A percentile compares a stretch with the other conserved stretches of the same genome.
Evolutionary conservation across 768 basidiomycete species (phyloP).

Genomic region (Dacryopinax primogenitus): DNA sequence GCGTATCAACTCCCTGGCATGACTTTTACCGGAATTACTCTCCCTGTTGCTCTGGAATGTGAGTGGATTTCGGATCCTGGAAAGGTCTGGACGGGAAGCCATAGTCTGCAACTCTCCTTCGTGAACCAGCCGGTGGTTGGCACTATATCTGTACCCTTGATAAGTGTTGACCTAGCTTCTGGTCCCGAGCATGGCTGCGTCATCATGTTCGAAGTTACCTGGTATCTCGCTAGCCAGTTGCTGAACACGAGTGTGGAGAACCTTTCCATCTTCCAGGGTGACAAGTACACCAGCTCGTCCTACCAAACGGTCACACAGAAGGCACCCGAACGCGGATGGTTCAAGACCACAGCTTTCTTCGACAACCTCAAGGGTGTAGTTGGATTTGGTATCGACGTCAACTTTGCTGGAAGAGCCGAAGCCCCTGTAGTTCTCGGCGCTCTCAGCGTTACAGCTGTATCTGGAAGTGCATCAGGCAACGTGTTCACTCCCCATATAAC

Average conservation of each 20-base stretch:
- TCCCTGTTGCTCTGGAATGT: background rate
- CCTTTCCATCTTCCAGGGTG: too few relatives aligned
- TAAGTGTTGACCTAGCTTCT: background rate
- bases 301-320: background rate
- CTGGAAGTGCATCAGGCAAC: background rate
- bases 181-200: background rate
- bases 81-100: background rate
- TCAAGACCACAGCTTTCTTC: slow-evolving; percentile 2
- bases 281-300: too few relatives aligned
- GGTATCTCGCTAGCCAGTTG: background rate
- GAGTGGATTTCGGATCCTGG: background rate
- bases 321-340: background rate
- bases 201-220: background rate
- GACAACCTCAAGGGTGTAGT: background rate
- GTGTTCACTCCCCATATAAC: background rate
- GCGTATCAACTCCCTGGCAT: too few relatives aligned
- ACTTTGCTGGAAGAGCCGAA: background rate
- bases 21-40: background rate
- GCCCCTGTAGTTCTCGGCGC: background rate
- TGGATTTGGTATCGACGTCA: background rate
- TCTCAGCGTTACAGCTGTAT: background rate
- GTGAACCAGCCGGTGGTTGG: background rate
- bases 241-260: too few relatives aligned
- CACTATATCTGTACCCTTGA: background rate
- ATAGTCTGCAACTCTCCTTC: background rate